Evolutionary conservation across 768 basidiomycete species (phyloP).

Genomic region (Lactarius psammicola): DNA sequence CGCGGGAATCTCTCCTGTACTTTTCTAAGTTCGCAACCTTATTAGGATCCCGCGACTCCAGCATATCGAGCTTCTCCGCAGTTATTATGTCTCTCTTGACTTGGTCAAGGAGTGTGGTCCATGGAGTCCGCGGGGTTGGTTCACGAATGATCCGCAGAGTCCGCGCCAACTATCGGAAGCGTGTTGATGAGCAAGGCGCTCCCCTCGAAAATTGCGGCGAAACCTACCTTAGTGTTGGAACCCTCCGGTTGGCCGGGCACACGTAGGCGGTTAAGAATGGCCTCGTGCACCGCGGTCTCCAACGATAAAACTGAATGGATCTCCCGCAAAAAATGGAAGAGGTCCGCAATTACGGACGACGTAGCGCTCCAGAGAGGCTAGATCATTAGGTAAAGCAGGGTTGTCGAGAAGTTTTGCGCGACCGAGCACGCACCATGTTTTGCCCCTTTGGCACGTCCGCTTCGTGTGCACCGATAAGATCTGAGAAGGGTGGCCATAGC

Average conservation of each 20-base stretch:
- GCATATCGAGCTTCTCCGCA: constrained; percentile 62
- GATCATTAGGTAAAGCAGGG: not conserved
- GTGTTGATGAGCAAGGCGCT: constrained; percentile 13
- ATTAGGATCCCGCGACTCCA: constrained; percentile 37
- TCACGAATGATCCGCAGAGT: constrained; percentile 53
- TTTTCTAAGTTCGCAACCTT: constrained; percentile 8
- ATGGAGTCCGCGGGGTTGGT: constrained; percentile 45
- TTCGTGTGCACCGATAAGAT: constrained; percentile 50
- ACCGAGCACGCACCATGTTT: constrained; percentile 30
- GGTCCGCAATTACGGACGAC: constrained; percentile 61
- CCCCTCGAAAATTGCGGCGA: not conserved
- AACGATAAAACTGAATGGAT: constrained; percentile 53
- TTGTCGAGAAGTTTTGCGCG: constrained; percentile 8
- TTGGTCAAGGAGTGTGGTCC: constrained; percentile 54
- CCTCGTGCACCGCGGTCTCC: constrained; percentile 51
- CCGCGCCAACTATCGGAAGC: constrained; percentile 50
- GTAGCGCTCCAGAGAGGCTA: constrained; percentile 56
- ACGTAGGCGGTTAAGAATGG: constrained; percentile 50
- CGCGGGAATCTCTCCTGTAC: constrained; percentile 19
- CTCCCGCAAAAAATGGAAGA: constrained; percentile 61
- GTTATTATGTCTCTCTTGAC: constrained; percentile 62
- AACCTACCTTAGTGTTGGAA: constrained; percentile 18
- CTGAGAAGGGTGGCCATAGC: constrained; percentile 70
- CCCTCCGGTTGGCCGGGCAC: constrained; percentile 47
- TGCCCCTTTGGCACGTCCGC: constrained; percentile 44